Percentiles rank a stretch among this genome's conserved stretches.
phyloP scores from a whole-genome alignment of 2,329 filamentous ascomycete genomes.

The Pseudonectria foliicola region DNA sequence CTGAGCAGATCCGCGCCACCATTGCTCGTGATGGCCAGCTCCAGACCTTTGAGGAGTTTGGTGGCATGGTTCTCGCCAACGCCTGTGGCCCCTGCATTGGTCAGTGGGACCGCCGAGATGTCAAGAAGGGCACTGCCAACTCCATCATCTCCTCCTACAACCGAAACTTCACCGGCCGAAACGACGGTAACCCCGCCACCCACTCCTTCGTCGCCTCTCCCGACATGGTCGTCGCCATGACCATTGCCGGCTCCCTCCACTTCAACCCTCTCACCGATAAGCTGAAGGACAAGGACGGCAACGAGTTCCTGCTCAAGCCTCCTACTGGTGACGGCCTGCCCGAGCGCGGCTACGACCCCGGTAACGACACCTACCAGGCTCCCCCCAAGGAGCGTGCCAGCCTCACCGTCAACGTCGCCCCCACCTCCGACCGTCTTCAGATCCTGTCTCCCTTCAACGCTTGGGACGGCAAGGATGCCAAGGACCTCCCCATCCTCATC shows the following conservation, averaged over 20 bases:
- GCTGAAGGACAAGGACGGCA: conserved; percentile 91
- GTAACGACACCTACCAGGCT: conserved; percentile 91
- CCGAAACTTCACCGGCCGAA: conserved; percentile 98
- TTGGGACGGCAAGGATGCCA: conserved; percentile 90
- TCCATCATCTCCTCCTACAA: conserved; percentile 99
- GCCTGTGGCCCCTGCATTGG: conserved; percentile 92
- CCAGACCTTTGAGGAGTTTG: conserved; percentile 75
- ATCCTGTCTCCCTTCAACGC: conserved; percentile 75
- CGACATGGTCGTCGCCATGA: conserved; percentile 81
- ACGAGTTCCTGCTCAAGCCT: conserved; percentile 81
- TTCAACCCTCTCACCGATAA: conserved; percentile 95
- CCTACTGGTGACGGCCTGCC: conserved; percentile 81
- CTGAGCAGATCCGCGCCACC: conserved; percentile 93
- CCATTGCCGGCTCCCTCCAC: conserved; percentile 73
- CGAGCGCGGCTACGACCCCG: conserved; percentile 75
- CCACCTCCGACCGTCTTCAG: conserved; percentile 89
- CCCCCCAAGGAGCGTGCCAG: conserved; percentile 71
- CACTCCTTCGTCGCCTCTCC: conserved; percentile 91
- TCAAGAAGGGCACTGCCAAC: conserved; percentile 93
- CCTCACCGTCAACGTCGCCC: conserved; percentile 76
- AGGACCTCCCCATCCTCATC: conserved; percentile 83
- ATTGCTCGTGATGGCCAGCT: conserved; percentile 84
- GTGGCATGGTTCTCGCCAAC: conserved; percentile 86
- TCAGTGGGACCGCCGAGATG: conserved; percentile 89
- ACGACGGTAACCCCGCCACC: conserved; percentile 91